Evolutionary conservation across 2,329 filamentous ascomycete genomes (phyloP), one percentile per base, ranked within the genome.

Genomic region (Xylaria sp.): DNA sequence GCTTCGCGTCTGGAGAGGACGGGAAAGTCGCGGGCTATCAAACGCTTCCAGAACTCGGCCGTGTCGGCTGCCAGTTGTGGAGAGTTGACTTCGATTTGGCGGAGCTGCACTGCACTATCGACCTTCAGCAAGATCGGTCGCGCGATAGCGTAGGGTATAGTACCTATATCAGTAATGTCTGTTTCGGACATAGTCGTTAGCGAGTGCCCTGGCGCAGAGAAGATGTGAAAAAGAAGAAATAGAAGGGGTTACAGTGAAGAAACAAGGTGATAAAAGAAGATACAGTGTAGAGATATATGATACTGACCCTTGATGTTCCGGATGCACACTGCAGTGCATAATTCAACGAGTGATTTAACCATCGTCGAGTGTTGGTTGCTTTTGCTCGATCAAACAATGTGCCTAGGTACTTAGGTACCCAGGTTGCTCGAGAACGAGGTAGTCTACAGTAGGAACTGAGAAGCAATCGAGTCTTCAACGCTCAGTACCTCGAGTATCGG

Each of bases 1-100:
- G 88, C 87, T 77, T 91, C 89, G 55, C 83, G 82, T 51, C 90
- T 84, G 71, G 82, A 81, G 79, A 89, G 91, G 65, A 88, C 82
- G 1, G 90, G 89, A 70, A 97, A 92, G 75, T 97, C 90, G 57
- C 90, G 88, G 61, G 88, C 87, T 79, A 98, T 96, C 76, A 98
- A 88, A 33, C 88, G 86, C 51, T 89, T 81, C 95, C 95, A 98
- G 70, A 95, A 83, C 74, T 94, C 91, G 23, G 83, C 86, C 48
- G 90, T 90, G 65, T 92, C 85, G 46, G 89, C 89, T 69, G 88
- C 84, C 61, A 98, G 86, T 72, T 97, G 93, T 0, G 94, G 92
- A 5, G 91, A 94, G 76, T 90, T 89, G 60, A 86, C 70, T 81
- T 98, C 94, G 67, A 98, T 86, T 66, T 86, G 77, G 75, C 89